phyloP scores from a whole-genome alignment of 768 basidiomycete genomes.

The Hericium coralloides region DNA sequence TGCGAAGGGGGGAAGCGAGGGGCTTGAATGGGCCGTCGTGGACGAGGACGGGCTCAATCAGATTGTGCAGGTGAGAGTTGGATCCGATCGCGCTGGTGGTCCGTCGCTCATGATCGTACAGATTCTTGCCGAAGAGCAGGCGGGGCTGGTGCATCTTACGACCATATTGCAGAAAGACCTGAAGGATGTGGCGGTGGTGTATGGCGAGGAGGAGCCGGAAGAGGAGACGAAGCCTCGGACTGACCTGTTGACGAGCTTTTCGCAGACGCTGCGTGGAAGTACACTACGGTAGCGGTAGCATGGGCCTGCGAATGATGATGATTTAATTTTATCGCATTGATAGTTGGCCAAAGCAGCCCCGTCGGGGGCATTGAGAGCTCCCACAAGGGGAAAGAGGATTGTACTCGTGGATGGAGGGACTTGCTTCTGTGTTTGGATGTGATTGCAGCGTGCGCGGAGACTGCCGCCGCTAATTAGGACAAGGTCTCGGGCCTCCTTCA shows the following conservation, averaged over 20 bases:
- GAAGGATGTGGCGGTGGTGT: constrained; percentile 12
- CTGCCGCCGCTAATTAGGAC: constrained; percentile 1
- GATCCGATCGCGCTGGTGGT: constrained; percentile 4
- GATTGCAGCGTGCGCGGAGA: not conserved
- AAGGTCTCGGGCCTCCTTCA: not conserved
- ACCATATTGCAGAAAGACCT: constrained; percentile 67
- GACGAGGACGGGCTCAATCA: constrained; percentile 78
- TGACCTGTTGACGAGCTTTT: constrained; percentile 6
- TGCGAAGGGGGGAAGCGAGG: constrained; percentile 31
- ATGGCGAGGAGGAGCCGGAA: constrained; percentile 8
- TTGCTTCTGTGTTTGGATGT: not conserved
- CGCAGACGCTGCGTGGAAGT: constrained; percentile 1
- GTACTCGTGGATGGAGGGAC: not conserved
- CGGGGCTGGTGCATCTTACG: constrained; percentile 72
- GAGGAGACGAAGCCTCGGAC: not conserved
- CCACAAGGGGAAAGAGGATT: not conserved
- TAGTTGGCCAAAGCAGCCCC: not conserved
- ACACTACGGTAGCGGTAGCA: not conserved
- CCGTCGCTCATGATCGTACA: constrained; percentile 18
- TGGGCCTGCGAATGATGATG: too few species aligned
- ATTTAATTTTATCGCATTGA: too few species aligned
- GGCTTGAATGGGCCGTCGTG: constrained; percentile 72
- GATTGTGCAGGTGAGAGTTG: constrained; percentile 52
- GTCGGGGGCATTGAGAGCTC: too few species aligned
- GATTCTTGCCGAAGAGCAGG: constrained; percentile 74